Conservation (phyloP, 768 basidiomycete species). For the Pleurotus pulmonarius region DNA sequence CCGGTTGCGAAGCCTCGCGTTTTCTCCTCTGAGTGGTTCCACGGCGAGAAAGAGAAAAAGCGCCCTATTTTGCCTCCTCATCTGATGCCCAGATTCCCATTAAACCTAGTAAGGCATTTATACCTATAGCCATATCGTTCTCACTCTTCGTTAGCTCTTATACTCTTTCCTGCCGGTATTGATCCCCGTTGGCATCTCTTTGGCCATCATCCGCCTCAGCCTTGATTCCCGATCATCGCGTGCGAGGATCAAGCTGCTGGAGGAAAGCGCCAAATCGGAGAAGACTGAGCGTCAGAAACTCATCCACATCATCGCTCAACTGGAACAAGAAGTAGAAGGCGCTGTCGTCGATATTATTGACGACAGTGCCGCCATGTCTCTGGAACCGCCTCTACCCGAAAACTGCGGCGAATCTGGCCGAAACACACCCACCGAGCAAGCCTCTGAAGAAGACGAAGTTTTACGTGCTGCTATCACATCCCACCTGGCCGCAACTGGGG, state of each 20-base stretch:
- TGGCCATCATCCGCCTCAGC: constrained; percentile 51
- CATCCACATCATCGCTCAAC: constrained; percentile 46
- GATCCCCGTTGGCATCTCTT: constrained; percentile 51
- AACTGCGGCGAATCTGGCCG: not conserved
- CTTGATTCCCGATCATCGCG: constrained; percentile 59
- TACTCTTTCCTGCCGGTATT: constrained; percentile 59
- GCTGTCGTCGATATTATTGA: constrained; percentile 58
- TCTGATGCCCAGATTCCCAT: constrained; percentile 57
- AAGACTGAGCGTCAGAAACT: constrained; percentile 46
- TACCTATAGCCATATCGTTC: not conserved
- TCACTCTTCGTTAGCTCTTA: constrained; percentile 34
- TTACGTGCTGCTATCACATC: not conserved
- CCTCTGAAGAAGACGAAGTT: not conserved
- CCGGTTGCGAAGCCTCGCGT: constrained; percentile 31
- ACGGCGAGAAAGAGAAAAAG: constrained; percentile 24
- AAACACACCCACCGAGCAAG: constrained; percentile 3
- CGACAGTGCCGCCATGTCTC: constrained; percentile 25
- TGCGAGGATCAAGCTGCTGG: constrained; percentile 58
- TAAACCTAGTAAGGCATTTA: constrained; percentile 57
- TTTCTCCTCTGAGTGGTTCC: constrained; percentile 43
- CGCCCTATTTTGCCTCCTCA: constrained; percentile 51
- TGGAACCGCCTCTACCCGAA: constrained; percentile 9
- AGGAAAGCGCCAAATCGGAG: constrained; percentile 32
- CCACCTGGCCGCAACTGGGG: not conserved
- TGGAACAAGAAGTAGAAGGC: constrained; percentile 60